Percentiles rank a stretch among this genome's conserved stretches.
Evolutionary conservation across 2,329 filamentous ascomycete species (phyloP).

Genomic region (Penicillium sp.): DNA sequence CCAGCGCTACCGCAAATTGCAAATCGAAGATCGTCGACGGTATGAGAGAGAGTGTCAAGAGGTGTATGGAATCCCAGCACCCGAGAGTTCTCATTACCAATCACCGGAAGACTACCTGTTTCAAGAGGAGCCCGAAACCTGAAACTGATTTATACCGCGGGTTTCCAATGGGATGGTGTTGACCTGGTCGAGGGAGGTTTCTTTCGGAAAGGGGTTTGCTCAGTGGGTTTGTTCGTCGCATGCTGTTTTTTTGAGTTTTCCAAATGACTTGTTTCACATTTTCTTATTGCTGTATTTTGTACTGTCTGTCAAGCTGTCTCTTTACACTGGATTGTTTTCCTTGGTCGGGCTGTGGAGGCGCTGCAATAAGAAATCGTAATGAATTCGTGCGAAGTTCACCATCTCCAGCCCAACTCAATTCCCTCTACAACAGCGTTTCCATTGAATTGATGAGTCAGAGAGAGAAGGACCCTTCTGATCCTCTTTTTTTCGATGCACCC

Average conservation of each 20-base stretch:
- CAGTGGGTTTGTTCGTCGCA: not conserved
- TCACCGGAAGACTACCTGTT: not conserved
- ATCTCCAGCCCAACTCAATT: not conserved
- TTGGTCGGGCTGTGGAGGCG: not conserved
- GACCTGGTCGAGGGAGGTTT: not conserved
- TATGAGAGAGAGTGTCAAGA: slow-evolving; percentile 31
- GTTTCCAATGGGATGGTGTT: not conserved
- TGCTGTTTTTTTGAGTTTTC: not conserved
- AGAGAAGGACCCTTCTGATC: not conserved
- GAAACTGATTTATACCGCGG: not conserved
- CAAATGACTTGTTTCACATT: not conserved
- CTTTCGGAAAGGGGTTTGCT: not conserved
- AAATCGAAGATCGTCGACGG: slow-evolving; percentile 24
- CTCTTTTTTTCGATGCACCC: not conserved
- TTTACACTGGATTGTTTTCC: not conserved
- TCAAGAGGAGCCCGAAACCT: not conserved
- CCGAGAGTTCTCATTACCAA: not conserved
- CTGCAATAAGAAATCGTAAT: not conserved
- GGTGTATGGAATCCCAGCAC: slow-evolving; percentile 26
- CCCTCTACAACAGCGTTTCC: too few relatives aligned
- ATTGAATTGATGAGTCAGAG: slow-evolving; percentile 7
- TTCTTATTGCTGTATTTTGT: not conserved
- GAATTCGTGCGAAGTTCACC: not conserved
- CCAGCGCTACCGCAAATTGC: slow-evolving; percentile 24
- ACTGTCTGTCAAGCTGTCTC: not conserved